Evolutionary conservation across 441 rosid species (phyloP), one percentile per base, ranked within the genome.

Genomic region (Rhodomyrtus psidioides): DNA sequence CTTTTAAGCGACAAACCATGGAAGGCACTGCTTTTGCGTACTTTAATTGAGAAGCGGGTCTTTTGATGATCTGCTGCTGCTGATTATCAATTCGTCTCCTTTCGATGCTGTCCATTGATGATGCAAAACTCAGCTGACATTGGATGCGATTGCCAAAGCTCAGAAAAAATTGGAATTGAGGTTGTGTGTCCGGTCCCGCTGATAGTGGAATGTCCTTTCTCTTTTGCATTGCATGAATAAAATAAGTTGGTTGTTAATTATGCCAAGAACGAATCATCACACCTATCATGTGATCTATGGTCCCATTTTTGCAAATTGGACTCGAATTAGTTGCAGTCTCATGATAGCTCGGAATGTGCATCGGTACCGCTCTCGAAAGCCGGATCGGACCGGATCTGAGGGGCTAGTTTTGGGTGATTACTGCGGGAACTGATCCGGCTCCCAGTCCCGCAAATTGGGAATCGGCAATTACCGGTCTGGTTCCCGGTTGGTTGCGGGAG

Each of bases 401-500:
- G 2, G 10, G 8, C 3, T 21, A 1, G 10, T 7, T 19, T 10
- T 7, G 7, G 24, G 26, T 7, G 57, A 9, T 55, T 55, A 6
- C 6, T 0, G 0, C 5, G 17, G 16, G 74, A 28, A 16, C 4
- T 7, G 12, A 0, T 60, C 24, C 23, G 17, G 23, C 2, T 28
- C 6, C 19, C 34, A 0, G 8, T 60, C 17, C 17, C 6, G 0
- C 23, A 28, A 60, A 60, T 60, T 60, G 1, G 74, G 3, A 60
- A 60, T 2, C 1, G 1, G 5, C 5, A 3, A 27, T 60, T 13
- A 15, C 4, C 1, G 1, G 10, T 27, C 6, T 6, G 17, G 19
- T n/a, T 58, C 7, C 15, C 8, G 2, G 10, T 8, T 44, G 0
- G 49, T 44, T 8, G 49, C 1, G 7, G 49, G 49, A 42, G 46